Percentiles rank a stretch among this genome's conserved stretches.
These are phyloP conservation scores for Prillingera fragicola DNA, from an alignment of 1,284 basidiomycete genomes.

Conservation along the genomic window DNA sequence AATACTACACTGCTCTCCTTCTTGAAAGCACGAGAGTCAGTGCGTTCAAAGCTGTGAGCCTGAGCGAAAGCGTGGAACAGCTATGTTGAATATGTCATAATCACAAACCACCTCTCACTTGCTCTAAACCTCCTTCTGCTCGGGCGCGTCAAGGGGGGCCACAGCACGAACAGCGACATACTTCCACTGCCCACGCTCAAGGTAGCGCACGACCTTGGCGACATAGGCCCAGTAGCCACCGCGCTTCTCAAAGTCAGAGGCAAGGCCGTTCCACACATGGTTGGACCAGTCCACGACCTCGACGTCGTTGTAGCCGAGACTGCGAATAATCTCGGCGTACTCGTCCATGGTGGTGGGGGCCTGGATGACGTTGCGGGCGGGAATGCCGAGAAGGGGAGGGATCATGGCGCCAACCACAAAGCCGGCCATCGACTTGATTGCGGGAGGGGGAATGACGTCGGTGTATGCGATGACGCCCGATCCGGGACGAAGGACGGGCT, in stretches of 20 bases:
- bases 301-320: slow-evolving; percentile 57
- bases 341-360: slow-evolving; percentile 44
- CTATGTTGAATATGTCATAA: too few relatives aligned
- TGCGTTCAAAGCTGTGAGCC: too few relatives aligned
- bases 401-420: slow-evolving; percentile 22
- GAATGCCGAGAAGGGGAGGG: slow-evolving; percentile 49
- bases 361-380: slow-evolving; percentile 54
- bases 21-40: too few relatives aligned
- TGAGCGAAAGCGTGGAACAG: too few relatives aligned
- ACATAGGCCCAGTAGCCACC: slow-evolving; percentile 53
- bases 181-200: slow-evolving; percentile 50
- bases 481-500: slow-evolving; percentile 50
- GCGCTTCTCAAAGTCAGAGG: slow-evolving; percentile 51
- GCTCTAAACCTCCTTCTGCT: not conserved
- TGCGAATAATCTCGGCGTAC: slow-evolving; percentile 52
- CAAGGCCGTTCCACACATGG: slow-evolving; percentile 60
- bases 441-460: slow-evolving; percentile 52
- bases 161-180: slow-evolving; percentile 57
- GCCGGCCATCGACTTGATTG: slow-evolving; percentile 12
- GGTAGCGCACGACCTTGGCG: slow-evolving; percentile 49
- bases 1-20: too few relatives aligned
- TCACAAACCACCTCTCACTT: not conserved
- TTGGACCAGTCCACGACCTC: slow-evolving; percentile 58
- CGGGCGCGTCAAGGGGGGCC: not conserved
- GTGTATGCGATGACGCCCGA: slow-evolving; percentile 58